Evolutionary conservation across 441 rosid genomes (phyloP), one percentile per base, ranked within the genome.

Genomic region (Euphorbia celastroides): DNA sequence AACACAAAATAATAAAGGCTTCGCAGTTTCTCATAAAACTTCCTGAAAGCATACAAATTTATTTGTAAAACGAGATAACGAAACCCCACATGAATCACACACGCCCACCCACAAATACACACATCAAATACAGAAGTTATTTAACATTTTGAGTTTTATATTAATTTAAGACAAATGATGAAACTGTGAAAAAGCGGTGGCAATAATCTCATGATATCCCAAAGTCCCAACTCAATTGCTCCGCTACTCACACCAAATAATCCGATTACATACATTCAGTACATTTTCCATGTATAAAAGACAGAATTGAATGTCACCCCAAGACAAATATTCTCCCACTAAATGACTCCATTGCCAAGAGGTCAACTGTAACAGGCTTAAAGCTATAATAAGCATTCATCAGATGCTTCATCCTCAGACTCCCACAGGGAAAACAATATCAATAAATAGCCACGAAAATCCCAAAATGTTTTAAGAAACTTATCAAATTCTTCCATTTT

Each of bases 301-400:
- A 63, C 20, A 17, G 4, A 28, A 38, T 19, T 13, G 46, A 64
- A 64, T 64, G 27, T 19, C 58, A 17, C 55, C 61, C 69, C 14
- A 23, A 32, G 9, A 11, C 57, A 26, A 17, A 17, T n/a, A 19
- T 54, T 56, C 34, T 36, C 50, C 36, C 36, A 32, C 46, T 57
- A 27, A 28, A 44, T 30, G 51, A 27, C 44, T 28, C 10, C 38
- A 11, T 0, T 22, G 14, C 36, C 23, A 8, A 54, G n/a, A 54
- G 12, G 13, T 50, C 68, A 34, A 34, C n/a, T n/a, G n/a, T n/a
- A n/a, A n/a, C n/a, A n/a, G n/a, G n/a, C n/a, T n/a, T 34, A 34
- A 9, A 34, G 38, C 38, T 34, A 34, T 34, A 34, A 34, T 9
- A 34, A 34, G 42, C 28, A 31, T 20, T 20, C 14, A 50, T 59